These are phyloP conservation scores for Flaveria bidentis DNA, from an alignment of 129 eudicot genomes.

Conservation along the genomic window DNA sequence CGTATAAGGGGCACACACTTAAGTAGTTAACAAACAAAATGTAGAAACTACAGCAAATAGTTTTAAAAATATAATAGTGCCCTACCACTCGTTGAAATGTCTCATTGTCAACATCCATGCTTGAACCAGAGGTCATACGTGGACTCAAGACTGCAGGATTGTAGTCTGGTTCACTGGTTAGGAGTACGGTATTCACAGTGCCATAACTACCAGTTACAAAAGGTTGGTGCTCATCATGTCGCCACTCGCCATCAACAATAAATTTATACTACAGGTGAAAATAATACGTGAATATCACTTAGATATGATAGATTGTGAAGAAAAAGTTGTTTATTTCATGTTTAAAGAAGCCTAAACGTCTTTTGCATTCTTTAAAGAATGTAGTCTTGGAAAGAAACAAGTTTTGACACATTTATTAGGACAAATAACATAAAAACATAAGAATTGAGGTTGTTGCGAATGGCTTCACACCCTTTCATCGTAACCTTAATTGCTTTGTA, in stretches of 20 bases:
- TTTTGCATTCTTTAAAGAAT: background rate
- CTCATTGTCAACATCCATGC: conserved; percentile 89
- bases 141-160: conserved; percentile 51
- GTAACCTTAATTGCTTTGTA: background rate
- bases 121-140: conserved; percentile 58
- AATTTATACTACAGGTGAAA: conserved; percentile 66
- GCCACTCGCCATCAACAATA: conserved; percentile 95
- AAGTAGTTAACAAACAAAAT: conserved; percentile 4
- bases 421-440: background rate
- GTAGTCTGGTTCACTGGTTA: conserved; percentile 58
- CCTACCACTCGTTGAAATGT: conserved; percentile 75
- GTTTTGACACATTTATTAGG: background rate
- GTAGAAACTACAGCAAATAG: conserved; percentile 16
- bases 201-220: conserved; percentile 68
- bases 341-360: background rate
- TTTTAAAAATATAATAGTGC: conserved; percentile 1
- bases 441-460: background rate
- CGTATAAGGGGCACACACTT: background rate
- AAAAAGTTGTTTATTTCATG: background rate
- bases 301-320: conserved; percentile 12
- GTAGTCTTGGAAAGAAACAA: conserved; percentile 15
- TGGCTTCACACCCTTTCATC: conserved; percentile 1
- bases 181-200: conserved; percentile 70
- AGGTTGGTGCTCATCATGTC: conserved; percentile 83
- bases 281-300: conserved; percentile 4